Conservation (phyloP, 148 eudicot species). For the Talinum fruticosum region DNA sequence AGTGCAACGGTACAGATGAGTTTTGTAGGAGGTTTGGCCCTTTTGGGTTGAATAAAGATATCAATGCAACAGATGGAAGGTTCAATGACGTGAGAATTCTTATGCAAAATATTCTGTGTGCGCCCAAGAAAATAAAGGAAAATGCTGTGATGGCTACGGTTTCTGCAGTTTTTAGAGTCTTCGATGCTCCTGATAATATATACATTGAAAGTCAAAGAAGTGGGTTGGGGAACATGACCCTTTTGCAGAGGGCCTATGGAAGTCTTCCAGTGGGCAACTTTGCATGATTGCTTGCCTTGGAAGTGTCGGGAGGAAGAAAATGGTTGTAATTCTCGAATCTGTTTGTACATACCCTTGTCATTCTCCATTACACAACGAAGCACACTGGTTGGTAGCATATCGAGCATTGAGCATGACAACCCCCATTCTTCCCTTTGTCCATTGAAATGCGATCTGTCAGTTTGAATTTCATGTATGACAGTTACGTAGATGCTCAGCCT, state of each 20-base stretch:
- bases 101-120: conserved; percentile 66
- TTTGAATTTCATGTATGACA: conserved; percentile 31
- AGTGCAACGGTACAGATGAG: conserved; percentile 66
- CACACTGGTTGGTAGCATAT: conserved; percentile 59
- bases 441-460: conserved; percentile 45
- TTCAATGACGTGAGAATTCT: conserved; percentile 57
- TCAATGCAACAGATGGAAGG: conserved; percentile 65
- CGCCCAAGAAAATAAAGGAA: conserved; percentile 23
- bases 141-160: conserved; percentile 34
- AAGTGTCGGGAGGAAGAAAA: conserved; percentile 28
- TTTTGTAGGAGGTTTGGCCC: conserved; percentile 86
- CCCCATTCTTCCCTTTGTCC: conserved; percentile 62
- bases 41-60: conserved; percentile 50
- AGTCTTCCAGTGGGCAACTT: conserved; percentile 74
- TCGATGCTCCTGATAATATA: conserved; percentile 42
- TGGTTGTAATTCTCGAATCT: conserved; percentile 61
- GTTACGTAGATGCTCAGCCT: conserved; percentile 43
- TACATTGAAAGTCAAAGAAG: conserved; percentile 59
- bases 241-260: conserved; percentile 90
- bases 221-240: conserved; percentile 74
- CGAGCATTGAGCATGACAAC: conserved; percentile 40
- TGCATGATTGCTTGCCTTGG: conserved; percentile 91
- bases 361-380: conserved; percentile 80
- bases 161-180: conserved; percentile 66
- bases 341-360: conserved; percentile 63